phyloP scores from a whole-genome alignment of 257 asterid species.

The Fraxinus americana region DNA sequence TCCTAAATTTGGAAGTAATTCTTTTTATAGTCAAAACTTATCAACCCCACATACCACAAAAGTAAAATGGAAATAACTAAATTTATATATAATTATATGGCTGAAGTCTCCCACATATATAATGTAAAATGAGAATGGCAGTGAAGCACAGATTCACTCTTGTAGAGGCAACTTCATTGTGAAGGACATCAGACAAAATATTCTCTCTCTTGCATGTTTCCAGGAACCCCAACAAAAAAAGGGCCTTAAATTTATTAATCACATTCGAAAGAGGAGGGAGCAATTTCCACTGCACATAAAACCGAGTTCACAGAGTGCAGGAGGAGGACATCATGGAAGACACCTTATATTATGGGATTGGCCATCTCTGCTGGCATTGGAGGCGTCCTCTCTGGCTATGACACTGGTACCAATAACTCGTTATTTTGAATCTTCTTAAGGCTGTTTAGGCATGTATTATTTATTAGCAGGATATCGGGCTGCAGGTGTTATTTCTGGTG shows the following conservation, averaged over 20 bases:
- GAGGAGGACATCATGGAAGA: slow-evolving; percentile 41
- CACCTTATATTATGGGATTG: slow-evolving; percentile 44
- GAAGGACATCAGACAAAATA: not conserved
- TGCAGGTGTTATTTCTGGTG: slow-evolving; percentile 49
- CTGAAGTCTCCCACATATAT: not conserved
- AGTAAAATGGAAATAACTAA: too few species aligned
- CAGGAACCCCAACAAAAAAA: not conserved
- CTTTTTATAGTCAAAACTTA: too few species aligned
- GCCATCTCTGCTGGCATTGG: slow-evolving; percentile 49
- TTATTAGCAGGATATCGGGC: not conserved
- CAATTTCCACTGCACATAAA: slow-evolving; percentile 24
- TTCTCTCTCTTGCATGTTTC: not conserved
- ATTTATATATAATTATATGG: not conserved
- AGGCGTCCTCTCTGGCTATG: slow-evolving; percentile 44
- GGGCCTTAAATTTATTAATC: not conserved
- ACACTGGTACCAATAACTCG: slow-evolving; percentile 22
- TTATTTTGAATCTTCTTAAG: not conserved
- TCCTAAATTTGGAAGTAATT: too few species aligned
- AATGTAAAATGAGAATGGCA: not conserved
- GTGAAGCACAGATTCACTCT: not conserved
- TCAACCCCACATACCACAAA: too few species aligned
- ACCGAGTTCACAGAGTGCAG: slow-evolving; percentile 48
- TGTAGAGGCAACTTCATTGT: not conserved
- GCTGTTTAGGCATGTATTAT: not conserved
- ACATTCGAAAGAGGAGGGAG: slow-evolving; percentile 26